Conservation (phyloP, 2,329 filamentous ascomycete species). For the Colletotrichum theobromicola region DNA sequence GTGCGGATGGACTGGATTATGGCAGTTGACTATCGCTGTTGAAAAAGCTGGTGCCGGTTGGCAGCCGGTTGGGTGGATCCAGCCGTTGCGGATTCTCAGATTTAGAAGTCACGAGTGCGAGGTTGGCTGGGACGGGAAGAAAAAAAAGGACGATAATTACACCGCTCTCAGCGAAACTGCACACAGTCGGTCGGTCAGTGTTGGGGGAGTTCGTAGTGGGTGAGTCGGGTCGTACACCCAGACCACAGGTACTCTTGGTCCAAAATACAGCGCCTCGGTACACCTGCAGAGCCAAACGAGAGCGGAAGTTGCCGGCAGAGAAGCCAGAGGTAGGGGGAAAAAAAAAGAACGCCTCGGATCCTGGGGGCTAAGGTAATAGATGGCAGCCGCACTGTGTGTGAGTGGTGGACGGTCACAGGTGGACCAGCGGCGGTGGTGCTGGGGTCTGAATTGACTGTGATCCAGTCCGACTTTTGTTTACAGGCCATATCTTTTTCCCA, state of each 20-base stretch:
- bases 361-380: background rate
- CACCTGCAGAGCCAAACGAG: background rate
- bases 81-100: background rate
- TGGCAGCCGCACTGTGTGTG: background rate
- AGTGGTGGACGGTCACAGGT: background rate
- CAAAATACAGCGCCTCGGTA: background rate
- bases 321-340: background rate
- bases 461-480: slow-evolving; percentile 21
- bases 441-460: slow-evolving; percentile 11
- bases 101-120: background rate
- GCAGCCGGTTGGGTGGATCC: background rate
- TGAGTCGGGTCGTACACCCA: background rate
- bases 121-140: too few species aligned
- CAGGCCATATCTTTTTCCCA: slow-evolving; percentile 15
- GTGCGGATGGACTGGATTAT: background rate
- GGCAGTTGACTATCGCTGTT: background rate
- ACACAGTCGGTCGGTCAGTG: background rate
- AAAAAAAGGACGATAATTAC: background rate
- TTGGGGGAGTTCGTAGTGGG: background rate
- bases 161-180: background rate
- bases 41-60: background rate
- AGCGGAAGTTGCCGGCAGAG: slow-evolving; percentile 17
- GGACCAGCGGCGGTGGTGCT: background rate
- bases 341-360: slow-evolving; percentile 5
- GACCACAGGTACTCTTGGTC: background rate